Evolutionary conservation across 1,139 yeast genomes (phyloP), one percentile per base, ranked within the genome.

Genomic region (Taphrina flavorubra): DNA sequence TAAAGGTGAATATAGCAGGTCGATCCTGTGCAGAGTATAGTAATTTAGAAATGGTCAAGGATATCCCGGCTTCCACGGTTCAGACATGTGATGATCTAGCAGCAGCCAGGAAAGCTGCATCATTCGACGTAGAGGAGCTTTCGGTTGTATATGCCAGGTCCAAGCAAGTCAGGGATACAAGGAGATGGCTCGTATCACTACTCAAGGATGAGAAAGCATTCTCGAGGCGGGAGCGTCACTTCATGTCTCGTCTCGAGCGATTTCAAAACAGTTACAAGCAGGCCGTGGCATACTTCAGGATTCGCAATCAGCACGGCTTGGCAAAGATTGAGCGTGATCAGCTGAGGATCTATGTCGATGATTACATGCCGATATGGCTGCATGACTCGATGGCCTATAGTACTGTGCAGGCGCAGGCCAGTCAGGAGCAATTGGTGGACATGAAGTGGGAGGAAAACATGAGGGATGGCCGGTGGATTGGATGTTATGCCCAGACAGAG

Each of bases 401-500:
- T 40, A 68, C 68, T n/a, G 59, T 69, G 6, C 58, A 68, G 56
- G 31, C 61, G 16, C 71, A 69, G 40, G 70, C 68, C 10, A 62
- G 70, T 18, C 46, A 62, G 18, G 70, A 67, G 14, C 71, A 69
- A 20, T 49, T 63, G 51, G 61, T 53, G 18, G 59, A 62, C 20
- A 18, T 65, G 51, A 36, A 64, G 34, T 62, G 68, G 71, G 71
- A 69, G 34, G 61, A 55, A 39, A 49, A 63, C 56, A 47, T 69
- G 60, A 44, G 60, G 16, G 56, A 62, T 36, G 57, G 68, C 20
- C 51, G 58, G 16, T 40, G 65, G 68, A 42, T 61, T 18, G 58
- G 67, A 11, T 92, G 97, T 79, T 92, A 91, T 78, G 91, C 90
- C 68, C 91, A 92, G 97, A 92, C 97, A 34, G 97, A 92, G 79